A percentile compares a stretch with the other conserved stretches of the same genome.
Conservation (phyloP, 192 early-diverging fungal species). For the Linnemannia exigua region DNA sequence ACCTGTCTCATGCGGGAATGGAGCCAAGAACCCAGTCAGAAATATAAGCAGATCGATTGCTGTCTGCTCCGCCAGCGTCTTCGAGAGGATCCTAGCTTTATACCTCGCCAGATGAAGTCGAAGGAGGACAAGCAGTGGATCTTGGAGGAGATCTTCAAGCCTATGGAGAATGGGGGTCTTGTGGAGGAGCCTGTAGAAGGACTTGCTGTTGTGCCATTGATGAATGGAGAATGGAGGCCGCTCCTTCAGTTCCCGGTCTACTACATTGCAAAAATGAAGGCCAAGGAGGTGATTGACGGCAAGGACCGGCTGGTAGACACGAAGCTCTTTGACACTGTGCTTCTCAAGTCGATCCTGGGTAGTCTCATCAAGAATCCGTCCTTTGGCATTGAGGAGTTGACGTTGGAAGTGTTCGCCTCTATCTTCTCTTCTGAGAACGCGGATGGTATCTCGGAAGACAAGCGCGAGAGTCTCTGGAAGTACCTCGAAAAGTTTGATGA, state of each 20-base stretch:
- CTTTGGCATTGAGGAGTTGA: background rate
- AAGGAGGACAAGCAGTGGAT: background rate
- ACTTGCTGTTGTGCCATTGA: background rate
- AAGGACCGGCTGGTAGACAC: background rate
- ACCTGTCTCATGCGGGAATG: background rate
- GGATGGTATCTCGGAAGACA: background rate
- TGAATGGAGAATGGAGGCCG: background rate
- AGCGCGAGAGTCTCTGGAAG: background rate
- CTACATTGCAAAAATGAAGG: background rate
- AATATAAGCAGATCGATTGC: background rate
- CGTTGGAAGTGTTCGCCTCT: background rate
- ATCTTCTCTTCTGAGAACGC: background rate
- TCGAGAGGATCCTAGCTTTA: background rate
- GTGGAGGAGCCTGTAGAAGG: background rate
- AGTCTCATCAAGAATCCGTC: background rate
- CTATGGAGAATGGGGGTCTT: background rate
- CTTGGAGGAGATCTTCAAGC: background rate
- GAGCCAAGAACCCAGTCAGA: background rate
- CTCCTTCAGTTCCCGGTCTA: background rate
- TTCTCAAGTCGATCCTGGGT: background rate
- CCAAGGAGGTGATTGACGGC: background rate
- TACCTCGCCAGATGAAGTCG: background rate
- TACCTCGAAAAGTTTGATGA: background rate
- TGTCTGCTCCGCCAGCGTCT: background rate
- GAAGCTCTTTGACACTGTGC: background rate